Percentiles rank a stretch among this genome's conserved stretches.
These are phyloP conservation scores for Nephelium lappaceum DNA, from an alignment of 345 rosid genomes.

Conservation along the genomic window DNA sequence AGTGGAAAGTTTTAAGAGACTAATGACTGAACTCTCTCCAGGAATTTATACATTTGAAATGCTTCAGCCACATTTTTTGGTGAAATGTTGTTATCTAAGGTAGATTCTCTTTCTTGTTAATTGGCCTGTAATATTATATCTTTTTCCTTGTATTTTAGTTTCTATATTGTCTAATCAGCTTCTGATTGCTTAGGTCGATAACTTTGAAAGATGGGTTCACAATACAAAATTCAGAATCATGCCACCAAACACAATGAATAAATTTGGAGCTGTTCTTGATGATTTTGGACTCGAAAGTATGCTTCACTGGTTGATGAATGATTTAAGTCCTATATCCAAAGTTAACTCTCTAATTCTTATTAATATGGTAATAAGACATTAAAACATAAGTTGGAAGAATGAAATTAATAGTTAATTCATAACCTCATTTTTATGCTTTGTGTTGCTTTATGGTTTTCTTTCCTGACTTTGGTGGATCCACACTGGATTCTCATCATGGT, in stretches of 20 bases:
- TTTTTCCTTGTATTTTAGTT: conserved; percentile 27
- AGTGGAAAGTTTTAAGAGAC: conserved; percentile 64
- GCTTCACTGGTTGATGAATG: no score
- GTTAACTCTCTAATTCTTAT: conserved; percentile 38
- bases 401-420: neutral
- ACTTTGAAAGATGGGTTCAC: conserved; percentile 92
- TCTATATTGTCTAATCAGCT: conserved; percentile 43
- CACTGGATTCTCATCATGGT: conserved; percentile 97
- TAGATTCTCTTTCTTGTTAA: conserved; percentile 28
- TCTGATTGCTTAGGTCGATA: conserved; percentile 74
- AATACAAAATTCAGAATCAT: no score
- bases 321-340: conserved; percentile 77
- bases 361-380: neutral
- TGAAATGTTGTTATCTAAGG: conserved; percentile 75
- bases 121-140: neutral
- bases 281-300: no score
- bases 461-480: conserved; percentile 81
- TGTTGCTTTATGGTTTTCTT: conserved; percentile 63
- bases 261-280: no score
- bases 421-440: conserved; percentile 3
- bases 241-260: no score
- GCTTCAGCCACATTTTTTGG: conserved; percentile 78
- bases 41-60: conserved; percentile 85
- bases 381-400: neutral
- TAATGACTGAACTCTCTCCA: no score